Evolutionary conservation across 2,329 filamentous ascomycete species (phyloP), one percentile per base, ranked within the genome.

Genomic region (Trichoderma koningiopsis): DNA sequence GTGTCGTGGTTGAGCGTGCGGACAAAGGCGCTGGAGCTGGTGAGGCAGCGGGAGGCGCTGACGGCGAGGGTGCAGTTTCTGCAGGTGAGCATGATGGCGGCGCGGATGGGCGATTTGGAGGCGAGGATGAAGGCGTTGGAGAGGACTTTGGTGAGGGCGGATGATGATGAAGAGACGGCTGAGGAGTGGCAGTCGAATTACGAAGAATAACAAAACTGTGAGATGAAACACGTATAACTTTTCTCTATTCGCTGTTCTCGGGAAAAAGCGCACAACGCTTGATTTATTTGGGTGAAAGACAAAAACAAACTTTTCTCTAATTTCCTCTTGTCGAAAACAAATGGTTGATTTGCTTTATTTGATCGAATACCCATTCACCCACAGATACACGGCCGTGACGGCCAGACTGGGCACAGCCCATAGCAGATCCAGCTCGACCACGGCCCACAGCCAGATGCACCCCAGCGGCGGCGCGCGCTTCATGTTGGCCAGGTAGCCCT

Each of bases 391-490:
- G 1, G 75, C 82, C 1, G 83, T 81, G 1, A 80, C 72, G 3
- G 78, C 77, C 43, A 90, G 76, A 72, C 88, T 90, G 14, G 80
- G 73, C 1, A 90, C 81, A 0, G 92, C 92, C 75, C 87, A 89
- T 0, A 84, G 76, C 52, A 97, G 82, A 68, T 93, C 86, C 81
- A 97, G 86, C 82, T 99, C 96, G 58, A 98, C 86, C 27, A 98
- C 90, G 37, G 91, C 89, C 94, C 95, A 98, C 5, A 98, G 87
- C 94, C 95, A 98, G 22, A 98, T 79, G 52, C 92, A 95, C 0
- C 93, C 96, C 16, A 97, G 79, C 5, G 94, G 90, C n/a, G 96
- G 96, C 0, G 94, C 92, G 72, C 89, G 89, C 82, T 97, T 96
- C 93, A 98, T 94, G 24, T 97, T 89, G 7, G 92, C 91, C 74